These are phyloP conservation scores for Pulveroboletus sp. DNA, from an alignment of 768 basidiomycete genomes.

Conservation along the genomic window DNA sequence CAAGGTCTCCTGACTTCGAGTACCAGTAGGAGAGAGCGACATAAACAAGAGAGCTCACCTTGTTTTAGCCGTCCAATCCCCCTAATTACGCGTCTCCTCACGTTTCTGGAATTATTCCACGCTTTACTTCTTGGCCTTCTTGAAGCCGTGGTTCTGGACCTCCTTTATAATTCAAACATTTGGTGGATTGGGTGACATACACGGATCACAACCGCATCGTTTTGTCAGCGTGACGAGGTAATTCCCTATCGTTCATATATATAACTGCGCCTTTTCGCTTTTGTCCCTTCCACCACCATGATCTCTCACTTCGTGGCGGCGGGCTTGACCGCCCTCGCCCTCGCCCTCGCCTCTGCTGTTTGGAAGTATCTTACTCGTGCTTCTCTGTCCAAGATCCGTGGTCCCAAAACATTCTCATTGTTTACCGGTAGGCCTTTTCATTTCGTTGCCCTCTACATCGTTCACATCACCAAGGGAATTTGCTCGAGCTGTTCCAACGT, in stretches of 20 bases:
- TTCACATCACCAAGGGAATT: constrained; percentile 23
- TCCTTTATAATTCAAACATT: no score
- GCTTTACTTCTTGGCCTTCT: no score
- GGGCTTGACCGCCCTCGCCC: constrained; percentile 5
- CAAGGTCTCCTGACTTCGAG: no score
- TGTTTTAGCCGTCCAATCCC: no score
- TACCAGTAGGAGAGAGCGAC: no score
- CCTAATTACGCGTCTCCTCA: no score
- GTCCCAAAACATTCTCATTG: constrained; percentile 22
- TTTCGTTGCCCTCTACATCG: constrained; percentile 18
- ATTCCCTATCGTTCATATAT: constrained; percentile 1
- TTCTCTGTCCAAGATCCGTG: constrained; percentile 16
- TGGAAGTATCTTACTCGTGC: not conserved
- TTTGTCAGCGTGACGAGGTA: not conserved
- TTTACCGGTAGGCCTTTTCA: constrained; percentile 8
- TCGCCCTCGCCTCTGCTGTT: not conserved
- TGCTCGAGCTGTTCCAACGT: constrained; percentile 26
- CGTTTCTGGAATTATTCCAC: not conserved
- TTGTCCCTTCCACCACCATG: constrained; percentile 9
- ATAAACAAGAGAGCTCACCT: no score
- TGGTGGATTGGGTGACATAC: not conserved
- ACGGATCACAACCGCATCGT: not conserved
- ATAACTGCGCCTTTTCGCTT: not conserved
- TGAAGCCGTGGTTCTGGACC: not conserved
- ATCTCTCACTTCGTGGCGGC: not conserved